Conservation (phyloP, 208 protist genomes). For the Acanthamoeba divionensis region DNA sequence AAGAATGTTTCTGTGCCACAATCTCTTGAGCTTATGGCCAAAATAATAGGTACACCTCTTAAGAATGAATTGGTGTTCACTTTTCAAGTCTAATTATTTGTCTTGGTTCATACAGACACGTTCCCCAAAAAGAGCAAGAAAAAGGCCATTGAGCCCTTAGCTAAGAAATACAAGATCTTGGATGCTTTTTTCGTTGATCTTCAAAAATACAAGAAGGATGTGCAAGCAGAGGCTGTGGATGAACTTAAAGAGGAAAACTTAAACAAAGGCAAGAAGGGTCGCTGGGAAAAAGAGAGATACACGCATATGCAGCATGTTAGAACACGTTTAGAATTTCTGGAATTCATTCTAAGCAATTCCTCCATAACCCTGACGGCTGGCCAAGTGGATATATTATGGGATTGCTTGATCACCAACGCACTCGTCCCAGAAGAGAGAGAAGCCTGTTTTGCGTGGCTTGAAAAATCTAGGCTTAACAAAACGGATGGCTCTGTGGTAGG, state of each 20-base stretch:
- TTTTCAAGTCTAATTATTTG: too few species aligned
- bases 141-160: slow-evolving; percentile 62
- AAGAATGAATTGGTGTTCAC: background rate
- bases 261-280: slow-evolving; percentile 33
- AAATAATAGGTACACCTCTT: slow-evolving; percentile 49
- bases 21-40: slow-evolving; percentile 61
- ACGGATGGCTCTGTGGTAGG: slow-evolving; percentile 48
- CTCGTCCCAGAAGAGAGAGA: slow-evolving; percentile 62
- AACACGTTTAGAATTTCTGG: slow-evolving; percentile 62
- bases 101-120: background rate
- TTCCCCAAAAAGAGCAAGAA: slow-evolving; percentile 52
- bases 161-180: slow-evolving; percentile 49
- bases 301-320: slow-evolving; percentile 65
- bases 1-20: slow-evolving; percentile 43
- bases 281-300: background rate
- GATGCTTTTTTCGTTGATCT: slow-evolving; percentile 28
- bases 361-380: slow-evolving; percentile 56
- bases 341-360: slow-evolving; percentile 66
- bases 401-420: slow-evolving; percentile 55
- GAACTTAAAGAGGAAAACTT: background rate
- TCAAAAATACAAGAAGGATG: slow-evolving; percentile 42
- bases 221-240: background rate
- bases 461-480: slow-evolving; percentile 56
- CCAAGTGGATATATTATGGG: slow-evolving; percentile 68
- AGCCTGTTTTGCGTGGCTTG: slow-evolving; percentile 63